Evolutionary conservation across 31 red algal genomes (phyloP).

Genomic region (Odonthalia washingtoniensis): DNA sequence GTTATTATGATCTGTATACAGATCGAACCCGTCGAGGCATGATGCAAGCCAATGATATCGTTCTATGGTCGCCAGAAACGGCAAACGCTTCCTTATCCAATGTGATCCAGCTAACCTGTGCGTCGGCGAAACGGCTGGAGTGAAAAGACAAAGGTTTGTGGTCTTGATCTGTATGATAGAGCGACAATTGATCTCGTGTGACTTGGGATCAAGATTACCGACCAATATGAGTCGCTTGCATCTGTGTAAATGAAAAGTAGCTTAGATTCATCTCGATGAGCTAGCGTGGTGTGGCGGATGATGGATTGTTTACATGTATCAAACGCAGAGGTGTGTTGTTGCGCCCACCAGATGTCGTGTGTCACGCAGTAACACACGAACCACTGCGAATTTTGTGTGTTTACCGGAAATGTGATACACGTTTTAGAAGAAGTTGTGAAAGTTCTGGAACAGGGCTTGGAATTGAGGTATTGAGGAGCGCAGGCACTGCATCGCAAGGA

Average conservation of each 20-base stretch:
- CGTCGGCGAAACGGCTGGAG: no score
- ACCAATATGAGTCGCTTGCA: neutral
- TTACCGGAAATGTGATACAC: neutral
- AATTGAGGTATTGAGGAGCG: neutral
- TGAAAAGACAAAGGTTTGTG: no score
- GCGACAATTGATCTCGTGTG: neutral
- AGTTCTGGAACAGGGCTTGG: neutral
- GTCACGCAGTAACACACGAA: neutral
- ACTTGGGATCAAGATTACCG: neutral
- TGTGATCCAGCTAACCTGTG: no score
- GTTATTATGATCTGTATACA: no score
- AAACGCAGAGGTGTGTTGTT: neutral
- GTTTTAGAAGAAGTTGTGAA: neutral
- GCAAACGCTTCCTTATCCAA: no score
- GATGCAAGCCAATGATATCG: neutral
- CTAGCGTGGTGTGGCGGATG: neutral
- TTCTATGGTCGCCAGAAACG: neutral
- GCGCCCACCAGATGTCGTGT: neutral
- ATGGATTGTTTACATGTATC: neutral
- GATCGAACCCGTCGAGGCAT: neutral
- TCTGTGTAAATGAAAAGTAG: neutral
- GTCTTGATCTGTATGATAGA: neutral
- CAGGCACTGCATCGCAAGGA: neutral
- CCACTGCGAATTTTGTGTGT: neutral
- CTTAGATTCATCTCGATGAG: neutral